Evolutionary conservation across 2,329 filamentous ascomycete genomes (phyloP).

Genomic region (Samsoniella hepiali): DNA sequence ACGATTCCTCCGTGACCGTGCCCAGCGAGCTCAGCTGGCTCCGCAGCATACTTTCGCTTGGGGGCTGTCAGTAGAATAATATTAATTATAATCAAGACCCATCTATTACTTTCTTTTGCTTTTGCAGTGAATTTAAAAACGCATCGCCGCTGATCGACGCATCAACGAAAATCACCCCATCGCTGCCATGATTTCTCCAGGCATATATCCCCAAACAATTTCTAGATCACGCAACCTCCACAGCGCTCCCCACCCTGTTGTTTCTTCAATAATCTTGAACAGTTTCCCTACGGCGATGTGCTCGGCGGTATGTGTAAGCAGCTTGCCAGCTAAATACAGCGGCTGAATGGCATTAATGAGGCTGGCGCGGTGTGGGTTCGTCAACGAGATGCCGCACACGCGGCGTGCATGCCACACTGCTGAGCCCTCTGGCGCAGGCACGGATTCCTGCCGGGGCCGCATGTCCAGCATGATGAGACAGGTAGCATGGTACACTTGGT

Average conservation of each 20-base stretch:
- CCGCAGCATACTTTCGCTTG: too few relatives aligned
- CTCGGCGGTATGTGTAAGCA: constrained; percentile 43
- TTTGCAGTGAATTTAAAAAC: too few relatives aligned
- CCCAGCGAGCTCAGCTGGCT: too few relatives aligned
- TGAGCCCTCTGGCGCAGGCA: constrained; percentile 24
- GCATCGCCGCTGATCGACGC: too few relatives aligned
- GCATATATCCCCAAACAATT: constrained; percentile 31
- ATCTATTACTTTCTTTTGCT: too few relatives aligned
- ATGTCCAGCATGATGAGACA: constrained; percentile 47
- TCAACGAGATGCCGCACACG: constrained; percentile 49
- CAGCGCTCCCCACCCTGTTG: constrained; percentile 47
- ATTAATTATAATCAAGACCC: too few relatives aligned
- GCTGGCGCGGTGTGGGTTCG: constrained; percentile 48
- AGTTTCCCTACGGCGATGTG: constrained; percentile 34
- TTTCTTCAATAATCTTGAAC: constrained; percentile 43
- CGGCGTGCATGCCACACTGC: constrained; percentile 48
- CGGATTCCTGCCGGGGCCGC: constrained; percentile 31
- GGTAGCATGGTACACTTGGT: constrained; percentile 51
- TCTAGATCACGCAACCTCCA: constrained; percentile 50
- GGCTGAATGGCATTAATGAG: constrained; percentile 53
- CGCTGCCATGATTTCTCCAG: constrained; percentile 6
- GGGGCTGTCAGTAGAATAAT: too few relatives aligned
- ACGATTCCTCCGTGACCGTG: too few relatives aligned
- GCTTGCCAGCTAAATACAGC: constrained; percentile 47
- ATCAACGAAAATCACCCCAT: neutral